Evolutionary conservation across 164 flowering plant genomes (phyloP), one percentile per base, ranked within the genome.

Genomic region (Liriodendron chinense): DNA sequence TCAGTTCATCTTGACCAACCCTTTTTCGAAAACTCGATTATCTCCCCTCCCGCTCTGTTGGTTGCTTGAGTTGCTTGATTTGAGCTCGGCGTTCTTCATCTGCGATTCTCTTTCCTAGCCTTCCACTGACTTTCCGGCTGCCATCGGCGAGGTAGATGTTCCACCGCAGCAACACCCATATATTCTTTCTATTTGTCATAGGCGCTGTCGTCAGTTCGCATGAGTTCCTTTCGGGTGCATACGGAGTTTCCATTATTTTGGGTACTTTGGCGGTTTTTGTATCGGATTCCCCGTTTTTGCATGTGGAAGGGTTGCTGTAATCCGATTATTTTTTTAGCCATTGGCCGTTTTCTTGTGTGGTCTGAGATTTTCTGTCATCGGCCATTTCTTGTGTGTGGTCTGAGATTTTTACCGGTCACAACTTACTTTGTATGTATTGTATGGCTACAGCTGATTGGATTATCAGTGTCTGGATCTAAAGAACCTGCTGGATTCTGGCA

Each of bases 1-100:
- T 96, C 70, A 89, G 84, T 75, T 95, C 89, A 77, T 86, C 92
- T 48, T 93, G 84, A 91, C 65, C n/a, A n/a, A 43, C 43, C 22
- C 13, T 26, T 26, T 26, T 67, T 16, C 47, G 16, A 16, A 67
- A 20, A 34, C 3, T 14, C 28, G 22, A 28, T 16, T 18, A 48
- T 8, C 2, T 16, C 69, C 16, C 47, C 26, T 26, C 25, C 69
- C 21, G 26, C n/a, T 25, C 7, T 16, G 59, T 1, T 26, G 47
- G 7, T 14, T 26, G 18, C n/a, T 18, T 20, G 7, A 67, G 16
- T 14, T 67, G 48, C 69, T 14, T 10, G 47, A 67, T 26, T 34
- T n/a, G 23, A n/a, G 24, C 22, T 63, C 20, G 59, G 18, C 13
- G 24, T 63, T 63, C 66, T 67, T 67, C 18, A 43, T 67, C 28